Base-by-base conservation (phyloP, 495 filamentous ascomycete species). In the Penicillium bialowiezense region DNA sequence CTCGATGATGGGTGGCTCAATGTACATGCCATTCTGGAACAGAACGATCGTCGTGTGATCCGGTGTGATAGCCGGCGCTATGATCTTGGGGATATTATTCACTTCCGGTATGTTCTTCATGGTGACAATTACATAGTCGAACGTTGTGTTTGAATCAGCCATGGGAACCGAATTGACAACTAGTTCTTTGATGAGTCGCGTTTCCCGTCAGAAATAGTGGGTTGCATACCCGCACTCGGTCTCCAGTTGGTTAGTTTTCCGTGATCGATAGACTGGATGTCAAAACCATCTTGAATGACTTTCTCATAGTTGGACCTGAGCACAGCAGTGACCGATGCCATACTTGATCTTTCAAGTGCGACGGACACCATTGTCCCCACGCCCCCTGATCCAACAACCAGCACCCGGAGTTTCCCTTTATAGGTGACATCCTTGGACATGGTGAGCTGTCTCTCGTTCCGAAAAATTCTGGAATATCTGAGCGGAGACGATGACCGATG, bases 31-130 rank as follows among this genome's bases (percentile, higher is more conserved):
- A 56, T 83, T 83, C 58, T 83, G 80, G 10, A 79, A 44, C 2
- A 83, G 63, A 45, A 79, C 76, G 35, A 83, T 73, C 0, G 63
- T 56, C 0, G 78, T 82, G 28, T 58, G 55, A 3, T 21, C 24
- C 62, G 60, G 71, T 0, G 76, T 91, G n/a, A 80, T 85, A 41
- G 88, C 91, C 62, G 85, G 82, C 48, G 60, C 89, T 49, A 93
- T 88, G 17, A 86, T 91, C 60, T 90, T 89, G 7, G 43, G 42
- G 20, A 58, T 44, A 7, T 50, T 50, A 9, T 40, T 52, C 28
- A 84, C 79, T 12, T 89, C 58, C 5, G 61, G 59, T 10, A 62
- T 54, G 7, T 48, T 56, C 41, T 62, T 64, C 26, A 52, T 68
- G 31, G 66, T 65, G 26, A 81, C 64, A 8, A 83, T 19, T 0